Conservation (phyloP, 306 rosid species). For the Cyclanthera cordifolia region DNA sequence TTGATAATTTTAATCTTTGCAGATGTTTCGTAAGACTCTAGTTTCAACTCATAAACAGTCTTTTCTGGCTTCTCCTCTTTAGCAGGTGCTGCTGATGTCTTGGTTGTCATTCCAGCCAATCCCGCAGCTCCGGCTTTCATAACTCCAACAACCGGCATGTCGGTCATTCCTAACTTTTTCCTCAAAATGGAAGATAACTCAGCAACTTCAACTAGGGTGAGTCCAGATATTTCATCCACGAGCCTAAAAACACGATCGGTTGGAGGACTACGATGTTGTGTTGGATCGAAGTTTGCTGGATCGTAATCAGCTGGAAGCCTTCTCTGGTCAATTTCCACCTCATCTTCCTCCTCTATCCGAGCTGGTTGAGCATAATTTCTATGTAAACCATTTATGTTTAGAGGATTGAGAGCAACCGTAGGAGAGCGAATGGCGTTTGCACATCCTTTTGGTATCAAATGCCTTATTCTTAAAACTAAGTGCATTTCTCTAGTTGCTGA, state of each 20-base stretch:
- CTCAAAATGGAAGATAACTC: constrained; percentile 59
- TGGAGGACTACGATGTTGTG: constrained; percentile 81
- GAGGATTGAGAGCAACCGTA: constrained; percentile 14
- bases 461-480: constrained; percentile 39
- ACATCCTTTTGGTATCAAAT: constrained; percentile 32
- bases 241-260: constrained; percentile 62
- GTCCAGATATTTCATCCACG: constrained; percentile 67
- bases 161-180: constrained; percentile 45
- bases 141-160: constrained; percentile 48
- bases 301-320: constrained; percentile 91
- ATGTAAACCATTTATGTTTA: constrained; percentile 20
- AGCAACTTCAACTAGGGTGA: constrained; percentile 58
- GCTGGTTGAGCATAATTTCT: constrained; percentile 59
- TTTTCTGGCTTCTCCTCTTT: constrained; percentile 82
- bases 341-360: constrained; percentile 55
- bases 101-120: constrained; percentile 44
- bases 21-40: constrained; percentile 68
- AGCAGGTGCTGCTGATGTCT: constrained; percentile 35
- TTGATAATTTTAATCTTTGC: constrained; percentile 78
- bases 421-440: constrained; percentile 22
- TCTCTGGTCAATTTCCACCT: constrained; percentile 77
- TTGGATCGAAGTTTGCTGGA: constrained; percentile 70
- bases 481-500: constrained; percentile 39
- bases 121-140: constrained; percentile 67
- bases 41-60: constrained; percentile 62